Evolutionary conservation across 2,329 filamentous ascomycete species (phyloP).

Genomic region (Capronia americana): DNA sequence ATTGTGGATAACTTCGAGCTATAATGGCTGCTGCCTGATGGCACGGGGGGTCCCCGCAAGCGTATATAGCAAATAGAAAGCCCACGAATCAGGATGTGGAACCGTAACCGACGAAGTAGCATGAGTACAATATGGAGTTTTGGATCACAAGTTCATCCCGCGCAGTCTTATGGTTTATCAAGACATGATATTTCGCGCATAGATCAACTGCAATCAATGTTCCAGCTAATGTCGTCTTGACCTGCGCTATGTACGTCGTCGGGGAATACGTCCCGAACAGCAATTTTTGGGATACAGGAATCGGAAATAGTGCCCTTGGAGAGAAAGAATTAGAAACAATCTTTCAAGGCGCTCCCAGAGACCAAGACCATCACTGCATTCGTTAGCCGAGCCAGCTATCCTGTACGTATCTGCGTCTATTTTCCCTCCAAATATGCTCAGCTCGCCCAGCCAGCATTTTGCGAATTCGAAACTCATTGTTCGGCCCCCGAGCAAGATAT

Average conservation of each 20-base stretch:
- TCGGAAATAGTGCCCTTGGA: no score
- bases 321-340: neutral
- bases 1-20: slow-evolving; percentile 30
- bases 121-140: slow-evolving; percentile 2
- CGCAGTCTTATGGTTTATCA: neutral
- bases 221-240: neutral
- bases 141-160: neutral
- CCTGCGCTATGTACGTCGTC: neutral
- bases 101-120: neutral
- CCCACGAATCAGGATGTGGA: neutral
- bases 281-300: neutral
- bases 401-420: neutral
- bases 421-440: neutral
- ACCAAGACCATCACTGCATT: neutral
- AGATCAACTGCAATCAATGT: neutral
- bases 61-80: neutral
- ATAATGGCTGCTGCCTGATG: slow-evolving; percentile 3
- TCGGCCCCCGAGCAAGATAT: neutral
- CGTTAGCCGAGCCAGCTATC: neutral
- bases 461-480: neutral
- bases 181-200: neutral
- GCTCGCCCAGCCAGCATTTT: neutral
- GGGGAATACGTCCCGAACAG: neutral
- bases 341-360: neutral
- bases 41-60: neutral